Evolutionary conservation across 352 stramenopile species (phyloP).

Genomic region (Globisporangium splendens): DNA sequence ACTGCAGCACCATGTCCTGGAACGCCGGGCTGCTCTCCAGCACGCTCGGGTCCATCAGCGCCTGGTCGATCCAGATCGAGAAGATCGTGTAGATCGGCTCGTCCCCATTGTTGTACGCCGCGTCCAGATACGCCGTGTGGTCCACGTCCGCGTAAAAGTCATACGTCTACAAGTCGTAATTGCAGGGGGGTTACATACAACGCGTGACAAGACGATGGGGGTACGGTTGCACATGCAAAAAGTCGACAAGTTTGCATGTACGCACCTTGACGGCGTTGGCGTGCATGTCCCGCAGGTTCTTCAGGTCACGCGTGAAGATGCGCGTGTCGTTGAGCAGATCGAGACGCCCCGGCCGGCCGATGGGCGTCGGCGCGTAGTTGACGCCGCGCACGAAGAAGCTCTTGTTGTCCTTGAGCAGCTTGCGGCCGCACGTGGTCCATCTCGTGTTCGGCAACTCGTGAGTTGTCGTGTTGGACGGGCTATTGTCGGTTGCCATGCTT

Average conservation of each 20-base stretch:
- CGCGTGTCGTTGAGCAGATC: conserved; percentile 52
- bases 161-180: conserved; percentile 29
- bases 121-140: conserved; percentile 52
- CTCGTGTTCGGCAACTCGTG: conserved; percentile 29
- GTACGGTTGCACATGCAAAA: background rate
- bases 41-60: conserved; percentile 36
- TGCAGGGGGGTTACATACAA: background rate
- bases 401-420: conserved; percentile 50
- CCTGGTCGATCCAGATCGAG: conserved; percentile 70
- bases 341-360: conserved; percentile 41
- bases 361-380: conserved; percentile 70
- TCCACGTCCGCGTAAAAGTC: conserved; percentile 54
- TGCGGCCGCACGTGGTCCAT: conserved; percentile 57
- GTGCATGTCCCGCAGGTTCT: conserved; percentile 69
- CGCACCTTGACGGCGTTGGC: conserved; percentile 56
- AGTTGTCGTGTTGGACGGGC: background rate
- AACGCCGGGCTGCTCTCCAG: conserved; percentile 31
- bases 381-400: conserved; percentile 72
- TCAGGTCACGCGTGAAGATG: conserved; percentile 61
- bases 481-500: background rate
- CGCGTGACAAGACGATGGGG: too few relatives aligned
- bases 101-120: conserved; percentile 53
- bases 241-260: background rate
- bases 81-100: conserved; percentile 67
- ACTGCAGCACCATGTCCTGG: conserved; percentile 43